These are phyloP conservation scores for Lenwebbia sp. DNA, from an alignment of 345 rosid genomes.

Conservation along the genomic window DNA sequence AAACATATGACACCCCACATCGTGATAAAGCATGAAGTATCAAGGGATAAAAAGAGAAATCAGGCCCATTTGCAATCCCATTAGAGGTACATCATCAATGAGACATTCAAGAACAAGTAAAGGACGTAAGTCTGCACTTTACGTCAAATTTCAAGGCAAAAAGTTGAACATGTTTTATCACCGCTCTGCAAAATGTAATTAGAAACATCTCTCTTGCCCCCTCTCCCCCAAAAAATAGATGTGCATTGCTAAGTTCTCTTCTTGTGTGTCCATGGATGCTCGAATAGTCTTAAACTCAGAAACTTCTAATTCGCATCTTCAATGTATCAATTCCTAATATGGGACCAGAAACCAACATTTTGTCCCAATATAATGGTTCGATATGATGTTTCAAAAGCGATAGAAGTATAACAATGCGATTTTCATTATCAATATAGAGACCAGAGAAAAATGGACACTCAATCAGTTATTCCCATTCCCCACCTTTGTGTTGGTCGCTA, in stretches of 20 bases:
- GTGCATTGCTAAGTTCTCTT: not conserved
- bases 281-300: not conserved
- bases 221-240: not conserved
- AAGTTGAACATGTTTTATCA: not conserved
- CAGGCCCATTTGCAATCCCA: not conserved
- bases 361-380: not conserved
- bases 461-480: not conserved
- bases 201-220: not conserved
- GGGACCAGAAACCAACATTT: not conserved
- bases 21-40: not conserved
- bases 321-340: not conserved
- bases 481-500: not conserved
- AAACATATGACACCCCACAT: not conserved
- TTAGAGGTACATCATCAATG: not conserved
- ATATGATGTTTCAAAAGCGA: not conserved
- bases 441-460: not conserved
- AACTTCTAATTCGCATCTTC: not conserved
- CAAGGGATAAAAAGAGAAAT: not conserved
- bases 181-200: not conserved
- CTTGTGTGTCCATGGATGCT: not conserved
- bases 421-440: not conserved
- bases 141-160: not conserved
- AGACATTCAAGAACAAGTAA: not conserved
- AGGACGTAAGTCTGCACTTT: not conserved
- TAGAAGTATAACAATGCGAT: not conserved